phyloP scores from a whole-genome alignment of 306 rosid genomes.

The Sesbania bispinosa region DNA sequence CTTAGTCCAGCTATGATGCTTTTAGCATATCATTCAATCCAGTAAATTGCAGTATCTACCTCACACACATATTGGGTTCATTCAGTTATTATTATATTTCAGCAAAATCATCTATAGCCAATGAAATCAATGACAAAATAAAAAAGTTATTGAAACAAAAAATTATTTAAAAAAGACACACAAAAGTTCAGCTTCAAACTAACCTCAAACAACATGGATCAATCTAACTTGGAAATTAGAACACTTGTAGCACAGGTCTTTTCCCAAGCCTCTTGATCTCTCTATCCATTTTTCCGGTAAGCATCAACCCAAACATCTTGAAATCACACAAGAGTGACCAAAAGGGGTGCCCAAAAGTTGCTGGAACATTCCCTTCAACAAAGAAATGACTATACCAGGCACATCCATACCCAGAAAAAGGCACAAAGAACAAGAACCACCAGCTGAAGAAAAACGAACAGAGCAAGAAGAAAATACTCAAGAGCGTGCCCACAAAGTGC shows the following conservation, averaged over 20 bases:
- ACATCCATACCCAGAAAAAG: slow-evolving; percentile 77
- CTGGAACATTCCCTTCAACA: slow-evolving; percentile 82
- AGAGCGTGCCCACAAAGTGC: slow-evolving; percentile 81
- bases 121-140: background rate
- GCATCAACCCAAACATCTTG: slow-evolving; percentile 94
- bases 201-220: slow-evolving; percentile 22
- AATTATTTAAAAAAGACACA: background rate
- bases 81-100: background rate
- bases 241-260: slow-evolving; percentile 78
- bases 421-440: slow-evolving; percentile 81
- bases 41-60: background rate
- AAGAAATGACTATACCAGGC: slow-evolving; percentile 99
- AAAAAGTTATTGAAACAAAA: background rate
- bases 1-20: background rate
- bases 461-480: slow-evolving; percentile 55
- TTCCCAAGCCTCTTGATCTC: slow-evolving; percentile 98
- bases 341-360: slow-evolving; percentile 84
- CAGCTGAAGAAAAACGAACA: slow-evolving; percentile 61
- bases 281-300: slow-evolving; percentile 89
- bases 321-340: slow-evolving; percentile 87
- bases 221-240: slow-evolving; percentile 28
- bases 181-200: slow-evolving; percentile 10
- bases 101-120: slow-evolving; percentile 23
- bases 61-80: background rate
- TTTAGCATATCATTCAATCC: slow-evolving; percentile 8